A percentile compares a stretch with the other conserved stretches of the same genome.
phyloP scores from a whole-genome alignment of 1,139 yeast species.

The Chernovozyma aurita region DNA sequence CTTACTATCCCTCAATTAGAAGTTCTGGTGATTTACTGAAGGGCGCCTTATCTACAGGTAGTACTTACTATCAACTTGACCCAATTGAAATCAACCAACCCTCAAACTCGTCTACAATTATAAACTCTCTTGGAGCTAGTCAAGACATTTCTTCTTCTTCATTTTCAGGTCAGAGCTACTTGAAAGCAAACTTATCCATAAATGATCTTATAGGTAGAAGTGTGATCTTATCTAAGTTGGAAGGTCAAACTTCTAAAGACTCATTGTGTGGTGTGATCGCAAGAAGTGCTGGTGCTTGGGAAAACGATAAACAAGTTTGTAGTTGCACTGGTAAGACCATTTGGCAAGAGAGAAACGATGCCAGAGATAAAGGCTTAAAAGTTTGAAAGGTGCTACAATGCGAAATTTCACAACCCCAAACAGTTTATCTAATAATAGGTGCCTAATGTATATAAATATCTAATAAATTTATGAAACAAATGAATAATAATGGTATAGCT shows the following conservation, averaged over 20 bases:
- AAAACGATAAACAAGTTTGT: slow-evolving; percentile 88
- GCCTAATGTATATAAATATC: too few species aligned
- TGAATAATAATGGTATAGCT: too few species aligned
- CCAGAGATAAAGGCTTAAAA: slow-evolving; percentile 49
- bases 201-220: slow-evolving; percentile 77
- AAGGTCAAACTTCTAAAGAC: slow-evolving; percentile 34
- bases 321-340: slow-evolving; percentile 93
- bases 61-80: slow-evolving; percentile 40
- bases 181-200: slow-evolving; percentile 54
- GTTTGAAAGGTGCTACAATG: slow-evolving; percentile 13
- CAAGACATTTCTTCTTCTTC: slow-evolving; percentile 2
- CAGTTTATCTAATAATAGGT: too few species aligned
- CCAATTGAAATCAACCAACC: slow-evolving; percentile 43
- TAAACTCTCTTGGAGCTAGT: slow-evolving; percentile 35
- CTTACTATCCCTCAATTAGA: slow-evolving; percentile 66
- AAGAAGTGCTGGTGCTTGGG: slow-evolving; percentile 96
- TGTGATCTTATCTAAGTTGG: slow-evolving; percentile 52
- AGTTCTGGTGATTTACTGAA: slow-evolving; percentile 69
- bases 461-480: too few species aligned
- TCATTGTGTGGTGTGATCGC: slow-evolving; percentile 85
- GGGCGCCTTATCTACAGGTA: slow-evolving; percentile 73
- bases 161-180: slow-evolving; percentile 61
- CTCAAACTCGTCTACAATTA: slow-evolving; percentile 27
- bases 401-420: too few species aligned
- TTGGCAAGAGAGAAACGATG: slow-evolving; percentile 91